Percentiles rank a stretch among this genome's conserved stretches.
phyloP scores from a whole-genome alignment of 768 basidiomycete genomes.

The Tricholoma furcatifolium region DNA sequence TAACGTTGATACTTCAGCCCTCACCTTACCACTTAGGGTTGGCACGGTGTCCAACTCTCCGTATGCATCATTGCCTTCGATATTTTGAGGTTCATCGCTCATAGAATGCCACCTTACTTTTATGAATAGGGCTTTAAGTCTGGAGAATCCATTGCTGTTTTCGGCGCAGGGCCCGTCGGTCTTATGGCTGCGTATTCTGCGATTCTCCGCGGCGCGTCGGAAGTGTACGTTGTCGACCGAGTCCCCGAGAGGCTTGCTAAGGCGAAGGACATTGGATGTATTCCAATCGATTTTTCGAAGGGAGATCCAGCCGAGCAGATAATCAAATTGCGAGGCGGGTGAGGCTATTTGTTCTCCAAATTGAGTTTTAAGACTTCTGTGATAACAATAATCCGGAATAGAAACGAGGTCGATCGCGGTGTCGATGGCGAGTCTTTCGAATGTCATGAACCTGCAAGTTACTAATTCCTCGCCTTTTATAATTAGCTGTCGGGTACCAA shows the following conservation, averaged over 20 bases:
- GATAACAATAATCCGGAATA: slow-evolving; percentile 10
- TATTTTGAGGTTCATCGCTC: background rate
- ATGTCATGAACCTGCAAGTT: background rate
- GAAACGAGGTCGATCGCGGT: slow-evolving; percentile 49
- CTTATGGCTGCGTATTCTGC: slow-evolving; percentile 62
- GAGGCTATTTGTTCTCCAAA: slow-evolving; percentile 11
- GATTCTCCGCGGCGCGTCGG: slow-evolving; percentile 46
- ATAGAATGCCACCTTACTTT: background rate
- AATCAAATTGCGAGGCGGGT: slow-evolving; percentile 42
- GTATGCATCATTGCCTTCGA: slow-evolving; percentile 19
- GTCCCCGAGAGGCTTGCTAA: slow-evolving; percentile 52
- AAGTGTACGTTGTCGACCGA: slow-evolving; percentile 56
- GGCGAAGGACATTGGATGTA: slow-evolving; percentile 51
- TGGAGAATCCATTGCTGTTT: slow-evolving; percentile 52
- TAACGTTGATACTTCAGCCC: background rate
- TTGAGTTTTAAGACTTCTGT: background rate
- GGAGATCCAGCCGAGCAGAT: slow-evolving; percentile 52
- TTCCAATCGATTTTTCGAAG: slow-evolving; percentile 46
- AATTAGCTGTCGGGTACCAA: slow-evolving; percentile 53
- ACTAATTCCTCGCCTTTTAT: no score
- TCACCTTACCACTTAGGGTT: slow-evolving; percentile 32
- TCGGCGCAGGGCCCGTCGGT: slow-evolving; percentile 53
- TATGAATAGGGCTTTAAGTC: slow-evolving; percentile 41
- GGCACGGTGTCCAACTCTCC: slow-evolving; percentile 51
- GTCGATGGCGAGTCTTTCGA: slow-evolving; percentile 35